phyloP scores from a whole-genome alignment of 1,284 basidiomycete species.

The Austropuccinia psidii region DNA sequence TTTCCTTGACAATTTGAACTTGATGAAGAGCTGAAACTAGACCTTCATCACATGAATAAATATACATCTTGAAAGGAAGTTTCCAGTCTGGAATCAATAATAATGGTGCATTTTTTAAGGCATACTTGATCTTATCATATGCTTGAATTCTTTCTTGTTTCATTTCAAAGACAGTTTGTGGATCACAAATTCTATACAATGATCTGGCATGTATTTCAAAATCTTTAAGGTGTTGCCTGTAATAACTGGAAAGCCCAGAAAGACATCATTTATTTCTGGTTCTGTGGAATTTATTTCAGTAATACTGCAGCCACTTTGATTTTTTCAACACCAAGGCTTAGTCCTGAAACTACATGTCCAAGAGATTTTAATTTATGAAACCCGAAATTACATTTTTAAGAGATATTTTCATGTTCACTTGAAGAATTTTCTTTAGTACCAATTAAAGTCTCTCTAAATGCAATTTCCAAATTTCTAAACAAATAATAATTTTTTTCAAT shows the following conservation, averaged over 20 bases:
- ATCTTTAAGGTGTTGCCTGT: background rate
- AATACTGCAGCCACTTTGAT: conserved; percentile 50
- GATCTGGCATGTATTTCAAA: background rate
- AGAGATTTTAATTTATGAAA: conserved; percentile 39
- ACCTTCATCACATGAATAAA: background rate
- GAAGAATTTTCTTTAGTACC: background rate
- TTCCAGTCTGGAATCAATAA: background rate
- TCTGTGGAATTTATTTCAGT: too few species aligned
- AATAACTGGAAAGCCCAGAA: too few species aligned
- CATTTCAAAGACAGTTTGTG: background rate
- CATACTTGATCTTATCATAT: background rate
- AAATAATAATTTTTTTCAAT: background rate
- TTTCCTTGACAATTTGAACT: background rate
- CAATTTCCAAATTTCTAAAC: background rate
- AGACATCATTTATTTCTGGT: too few species aligned
- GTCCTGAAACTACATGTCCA: conserved; percentile 48
- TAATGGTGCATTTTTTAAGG: background rate
- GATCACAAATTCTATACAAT: background rate
- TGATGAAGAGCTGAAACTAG: background rate
- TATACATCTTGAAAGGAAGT: background rate
- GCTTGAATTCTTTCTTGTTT: background rate
- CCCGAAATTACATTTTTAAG: conserved; percentile 7
- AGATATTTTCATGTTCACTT: background rate
- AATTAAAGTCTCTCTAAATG: background rate
- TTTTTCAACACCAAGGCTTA: conserved; percentile 50